These are phyloP conservation scores for Inonotus obliquus DNA, from an alignment of 1,284 basidiomycete genomes.

Conservation along the genomic window DNA sequence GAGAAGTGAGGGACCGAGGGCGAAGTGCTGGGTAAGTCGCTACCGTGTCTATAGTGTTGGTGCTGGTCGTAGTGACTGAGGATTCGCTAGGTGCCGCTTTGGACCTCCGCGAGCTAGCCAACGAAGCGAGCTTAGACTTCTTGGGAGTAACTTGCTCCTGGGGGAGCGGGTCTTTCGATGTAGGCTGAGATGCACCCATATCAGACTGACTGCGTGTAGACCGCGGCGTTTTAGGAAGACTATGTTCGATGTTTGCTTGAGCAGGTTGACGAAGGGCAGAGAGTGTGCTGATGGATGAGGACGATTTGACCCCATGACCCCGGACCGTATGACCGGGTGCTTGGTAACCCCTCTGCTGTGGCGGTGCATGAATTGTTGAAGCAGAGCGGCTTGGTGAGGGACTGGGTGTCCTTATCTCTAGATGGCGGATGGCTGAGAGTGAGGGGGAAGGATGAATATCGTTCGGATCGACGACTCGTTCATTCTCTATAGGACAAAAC, in stretches of 20 bases:
- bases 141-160: conserved; percentile 24
- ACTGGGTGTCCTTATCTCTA: conserved; percentile 48
- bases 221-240: background rate
- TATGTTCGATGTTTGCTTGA: background rate
- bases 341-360: background rate
- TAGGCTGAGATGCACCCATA: background rate
- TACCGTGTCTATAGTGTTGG: conserved; percentile 54
- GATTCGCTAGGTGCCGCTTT: conserved; percentile 35
- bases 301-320: background rate
- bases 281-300: conserved; percentile 5
- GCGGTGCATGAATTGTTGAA: conserved; percentile 11
- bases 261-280: background rate
- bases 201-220: background rate
- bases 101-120: conserved; percentile 52
- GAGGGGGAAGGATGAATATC: conserved; percentile 59
- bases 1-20: conserved; percentile 49
- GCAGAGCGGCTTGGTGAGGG: conserved; percentile 9
- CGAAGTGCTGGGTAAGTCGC: conserved; percentile 64
- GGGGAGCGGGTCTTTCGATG: background rate
- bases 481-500: conserved; percentile 17
- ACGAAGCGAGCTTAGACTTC: conserved; percentile 57
- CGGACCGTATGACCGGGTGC: background rate
- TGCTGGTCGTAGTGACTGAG: conserved; percentile 39
- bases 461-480: conserved; percentile 47
- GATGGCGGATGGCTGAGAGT: conserved; percentile 64